These are phyloP conservation scores for Debaryomyces psychrophilus DNA, from an alignment of 1,139 yeast genomes.

Conservation along the genomic window DNA sequence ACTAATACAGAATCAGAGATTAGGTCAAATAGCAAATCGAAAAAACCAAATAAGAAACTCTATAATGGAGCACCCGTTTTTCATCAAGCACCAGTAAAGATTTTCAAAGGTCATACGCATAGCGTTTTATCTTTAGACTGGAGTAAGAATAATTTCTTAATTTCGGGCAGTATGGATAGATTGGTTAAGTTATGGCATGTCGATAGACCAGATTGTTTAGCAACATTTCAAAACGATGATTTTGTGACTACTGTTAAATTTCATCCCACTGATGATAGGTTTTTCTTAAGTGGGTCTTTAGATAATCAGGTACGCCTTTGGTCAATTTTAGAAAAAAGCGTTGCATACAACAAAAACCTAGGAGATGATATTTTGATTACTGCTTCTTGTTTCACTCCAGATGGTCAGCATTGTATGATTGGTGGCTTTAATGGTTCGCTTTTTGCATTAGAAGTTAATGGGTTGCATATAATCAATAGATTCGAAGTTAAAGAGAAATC, in stretches of 20 bases:
- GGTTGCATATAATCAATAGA: constrained; percentile 55
- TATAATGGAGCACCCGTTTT: constrained; percentile 75
- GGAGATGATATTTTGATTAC: constrained; percentile 68
- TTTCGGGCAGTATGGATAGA: constrained; percentile 85
- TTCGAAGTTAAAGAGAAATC: constrained; percentile 52
- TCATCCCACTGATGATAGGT: constrained; percentile 87
- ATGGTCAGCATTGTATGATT: constrained; percentile 64
- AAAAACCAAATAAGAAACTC: constrained; percentile 19
- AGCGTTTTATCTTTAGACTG: constrained; percentile 79
- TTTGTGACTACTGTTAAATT: constrained; percentile 82
- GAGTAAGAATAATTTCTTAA: constrained; percentile 82
- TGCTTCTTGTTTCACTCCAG: constrained; percentile 70
- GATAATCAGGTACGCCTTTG: constrained; percentile 80
- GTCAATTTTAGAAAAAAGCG: constrained; percentile 69
- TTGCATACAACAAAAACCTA: constrained; percentile 38
- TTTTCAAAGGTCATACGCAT: constrained; percentile 67
- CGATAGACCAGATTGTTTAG: constrained; percentile 63
- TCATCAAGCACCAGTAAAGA: constrained; percentile 64
- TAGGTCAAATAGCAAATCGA: neutral
- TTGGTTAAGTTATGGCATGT: constrained; percentile 87
- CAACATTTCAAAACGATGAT: constrained; percentile 72
- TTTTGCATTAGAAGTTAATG: constrained; percentile 64
- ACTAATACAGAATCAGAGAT: constrained; percentile 23
- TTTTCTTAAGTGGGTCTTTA: constrained; percentile 80
- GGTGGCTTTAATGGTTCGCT: constrained; percentile 86